Percentiles rank a stretch among this genome's conserved stretches.
These are phyloP conservation scores for Colletotrichum sublineola DNA, from an alignment of 2,329 filamentous ascomycete genomes.

Conservation along the genomic window DNA sequence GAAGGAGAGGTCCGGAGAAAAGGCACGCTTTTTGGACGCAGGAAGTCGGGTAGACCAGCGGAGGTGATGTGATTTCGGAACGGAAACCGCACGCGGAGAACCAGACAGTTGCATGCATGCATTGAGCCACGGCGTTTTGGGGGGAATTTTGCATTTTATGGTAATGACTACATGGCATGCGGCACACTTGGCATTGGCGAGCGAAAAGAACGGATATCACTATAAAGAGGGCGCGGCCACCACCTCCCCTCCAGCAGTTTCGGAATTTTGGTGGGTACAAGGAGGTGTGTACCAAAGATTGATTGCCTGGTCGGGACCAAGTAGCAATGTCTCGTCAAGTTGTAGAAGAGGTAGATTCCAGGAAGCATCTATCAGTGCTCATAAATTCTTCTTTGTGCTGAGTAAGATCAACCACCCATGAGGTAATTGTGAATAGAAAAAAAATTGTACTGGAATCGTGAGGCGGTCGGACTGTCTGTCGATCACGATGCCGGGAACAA, in stretches of 20 bases:
- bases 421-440: background rate
- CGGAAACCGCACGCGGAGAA: background rate
- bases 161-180: conserved; percentile 43
- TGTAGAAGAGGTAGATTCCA: conserved; percentile 9
- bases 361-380: conserved; percentile 16
- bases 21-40: conserved; percentile 61
- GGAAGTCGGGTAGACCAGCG: conserved; percentile 48
- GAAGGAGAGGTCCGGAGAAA: conserved; percentile 55
- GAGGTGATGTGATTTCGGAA: conserved; percentile 32
- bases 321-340: conserved; percentile 19
- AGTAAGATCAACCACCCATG: background rate
- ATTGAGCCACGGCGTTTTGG: conserved; percentile 40
- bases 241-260: conserved; percentile 1
- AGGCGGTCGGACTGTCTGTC: background rate
- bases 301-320: conserved; percentile 25
- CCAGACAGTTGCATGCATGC: conserved; percentile 30
- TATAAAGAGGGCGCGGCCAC: conserved; percentile 18
- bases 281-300: conserved; percentile 16
- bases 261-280: conserved; percentile 19
- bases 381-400: conserved; percentile 28
- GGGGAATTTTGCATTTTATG: conserved; percentile 43
- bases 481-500: background rate
- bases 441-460: background rate
- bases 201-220: conserved; percentile 32
- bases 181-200: conserved; percentile 27